Evolutionary conservation across 2,329 filamentous ascomycete species (phyloP).

Genomic region (Talaromyces atroroseus): DNA sequence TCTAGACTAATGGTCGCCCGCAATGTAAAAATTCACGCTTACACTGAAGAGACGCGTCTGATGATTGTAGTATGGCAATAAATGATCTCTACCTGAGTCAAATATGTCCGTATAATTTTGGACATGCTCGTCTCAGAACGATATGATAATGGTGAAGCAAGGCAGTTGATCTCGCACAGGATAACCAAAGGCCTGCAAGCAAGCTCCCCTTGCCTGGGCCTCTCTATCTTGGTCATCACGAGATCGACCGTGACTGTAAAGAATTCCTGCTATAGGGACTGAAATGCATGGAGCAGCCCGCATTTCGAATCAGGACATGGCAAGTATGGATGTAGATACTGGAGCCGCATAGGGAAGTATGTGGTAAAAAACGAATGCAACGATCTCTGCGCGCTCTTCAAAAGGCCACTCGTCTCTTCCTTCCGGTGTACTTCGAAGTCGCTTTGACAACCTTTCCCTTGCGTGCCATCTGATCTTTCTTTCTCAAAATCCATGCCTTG

Average conservation of each 20-base stretch:
- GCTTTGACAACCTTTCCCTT: slow-evolving; percentile 94
- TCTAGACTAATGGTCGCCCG: not conserved
- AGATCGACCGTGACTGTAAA: not conserved
- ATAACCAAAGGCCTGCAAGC: not conserved
- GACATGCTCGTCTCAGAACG: not conserved
- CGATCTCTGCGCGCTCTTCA: slow-evolving; percentile 36
- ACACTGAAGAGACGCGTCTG: not conserved
- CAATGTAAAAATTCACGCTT: not conserved
- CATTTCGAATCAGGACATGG: not conserved
- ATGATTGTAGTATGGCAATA: not conserved
- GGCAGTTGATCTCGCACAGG: not conserved
- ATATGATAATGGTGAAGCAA: not conserved
- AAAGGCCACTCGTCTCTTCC: slow-evolving; percentile 76
- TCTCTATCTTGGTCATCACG: not conserved
- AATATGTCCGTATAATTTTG: not conserved
- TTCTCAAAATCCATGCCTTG: slow-evolving; percentile 49
- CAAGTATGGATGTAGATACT: not conserved
- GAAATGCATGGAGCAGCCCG: not conserved
- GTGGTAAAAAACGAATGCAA: not conserved
- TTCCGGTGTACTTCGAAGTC: slow-evolving; percentile 86
- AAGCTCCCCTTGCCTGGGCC: not conserved
- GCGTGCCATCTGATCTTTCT: slow-evolving; percentile 86
- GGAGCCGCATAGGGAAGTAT: not conserved
- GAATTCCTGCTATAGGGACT: not conserved
- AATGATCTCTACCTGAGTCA: not conserved